Evolutionary conservation across 148 eudicot species (phyloP).

Genomic region (Camellia granthamiana): DNA sequence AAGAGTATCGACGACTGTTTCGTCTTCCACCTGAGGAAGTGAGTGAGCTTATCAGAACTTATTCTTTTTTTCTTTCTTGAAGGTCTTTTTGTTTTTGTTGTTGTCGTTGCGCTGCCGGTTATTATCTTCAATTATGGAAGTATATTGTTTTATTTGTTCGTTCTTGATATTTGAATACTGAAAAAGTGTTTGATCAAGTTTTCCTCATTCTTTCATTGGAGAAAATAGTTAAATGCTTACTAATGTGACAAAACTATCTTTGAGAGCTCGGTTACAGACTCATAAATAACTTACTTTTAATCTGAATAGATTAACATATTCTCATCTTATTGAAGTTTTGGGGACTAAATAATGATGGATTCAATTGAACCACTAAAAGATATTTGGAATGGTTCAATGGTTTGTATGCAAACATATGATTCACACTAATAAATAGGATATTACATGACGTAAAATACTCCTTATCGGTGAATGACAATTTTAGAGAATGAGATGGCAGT

Average conservation of each 20-base stretch:
- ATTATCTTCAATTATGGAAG: neutral
- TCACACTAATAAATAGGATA: neutral
- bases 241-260: neutral
- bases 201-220: neutral
- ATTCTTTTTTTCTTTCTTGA: neutral
- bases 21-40: conserved; percentile 86
- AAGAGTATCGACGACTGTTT: conserved; percentile 91
- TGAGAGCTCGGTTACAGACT: neutral
- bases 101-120: neutral
- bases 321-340: neutral
- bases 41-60: conserved; percentile 21
- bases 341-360: neutral
- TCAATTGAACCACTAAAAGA: neutral
- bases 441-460: too few relatives aligned
- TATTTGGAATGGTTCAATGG: neutral
- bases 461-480: too few relatives aligned
- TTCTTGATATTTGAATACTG: neutral
- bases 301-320: neutral
- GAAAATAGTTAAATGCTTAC: neutral
- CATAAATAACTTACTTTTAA: neutral
- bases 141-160: neutral
- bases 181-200: neutral
- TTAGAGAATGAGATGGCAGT: too few relatives aligned
- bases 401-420: neutral
- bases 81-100: neutral